Evolutionary conservation across 805 yeast genomes (phyloP), one percentile per base, ranked within the genome.

Genomic region (Torulaspora gathmanii): DNA sequence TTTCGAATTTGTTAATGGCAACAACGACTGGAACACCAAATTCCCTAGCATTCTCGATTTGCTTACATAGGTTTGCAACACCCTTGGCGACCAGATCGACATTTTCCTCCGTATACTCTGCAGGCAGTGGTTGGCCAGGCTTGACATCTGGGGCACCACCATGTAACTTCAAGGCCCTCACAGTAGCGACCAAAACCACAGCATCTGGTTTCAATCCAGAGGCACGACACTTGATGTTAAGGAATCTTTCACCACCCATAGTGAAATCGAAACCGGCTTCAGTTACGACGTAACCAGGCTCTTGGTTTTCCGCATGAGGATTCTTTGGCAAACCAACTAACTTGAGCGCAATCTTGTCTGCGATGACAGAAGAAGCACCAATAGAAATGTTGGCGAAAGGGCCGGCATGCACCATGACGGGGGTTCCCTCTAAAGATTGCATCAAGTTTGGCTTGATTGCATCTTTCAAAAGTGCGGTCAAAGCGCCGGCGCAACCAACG

Each of bases 201-300:
- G 85, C 85, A 64, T 90, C 95, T 30, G 98, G 98, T 31, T 74
- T 70, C 47, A 86, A 74, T 4, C 96, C 96, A 31, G 95, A 84
- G 15, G 95, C 77, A 65, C 98, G 82, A 68, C 97, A 89, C 72
- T 91, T 91, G 68, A 91, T 91, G 73, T 91, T 88, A 70, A 91
- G 79, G 71, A 91, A 91, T 61, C 98, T 79, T 73, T 91, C 99
- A 57, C 98, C 98, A 54, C 99, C 99, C 98, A 91, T 91, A 39
- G 97, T 91, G 74, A 93, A 91, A 69, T 91, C 98, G 70, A 91
- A 91, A 42, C 99, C 99, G 31, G 98, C 97, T 69, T 91, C 99
- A 40, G 99, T 91, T 50, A 91, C 87, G 44, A 89, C 98, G 63
- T 79, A 91, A 54, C 98, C 98, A 50, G 73, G 72, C 43, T 80